phyloP scores from a whole-genome alignment of 2,329 filamentous ascomycete genomes.

The Venturia oleaginea region DNA sequence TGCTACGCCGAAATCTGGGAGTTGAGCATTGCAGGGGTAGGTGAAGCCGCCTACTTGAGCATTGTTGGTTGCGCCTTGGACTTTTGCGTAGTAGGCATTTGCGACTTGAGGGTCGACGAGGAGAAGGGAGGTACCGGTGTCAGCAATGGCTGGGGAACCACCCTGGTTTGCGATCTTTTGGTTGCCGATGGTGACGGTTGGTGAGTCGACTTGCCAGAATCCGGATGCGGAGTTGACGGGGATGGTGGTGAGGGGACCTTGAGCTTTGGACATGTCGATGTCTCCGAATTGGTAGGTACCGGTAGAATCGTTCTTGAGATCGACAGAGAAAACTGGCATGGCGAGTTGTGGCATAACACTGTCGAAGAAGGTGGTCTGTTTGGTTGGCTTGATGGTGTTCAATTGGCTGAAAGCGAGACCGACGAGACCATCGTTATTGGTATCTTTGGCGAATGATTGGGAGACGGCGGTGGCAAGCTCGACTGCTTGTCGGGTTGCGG shows the following conservation, averaged over 20 bases:
- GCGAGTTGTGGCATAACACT: conserved; percentile 54
- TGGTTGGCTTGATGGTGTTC: conserved; percentile 54
- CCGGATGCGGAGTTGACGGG: conserved; percentile 52
- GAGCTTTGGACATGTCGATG: conserved; percentile 56
- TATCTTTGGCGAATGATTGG: conserved; percentile 48
- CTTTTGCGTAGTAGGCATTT: conserved; percentile 35
- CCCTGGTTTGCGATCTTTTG: conserved; percentile 46
- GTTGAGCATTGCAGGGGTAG: conserved; percentile 33
- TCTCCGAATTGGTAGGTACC: conserved; percentile 67
- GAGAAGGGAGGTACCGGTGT: conserved; percentile 54
- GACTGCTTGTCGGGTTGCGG: conserved; percentile 53
- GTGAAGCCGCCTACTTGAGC: conserved; percentile 33
- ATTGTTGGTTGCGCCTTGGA: conserved; percentile 30
- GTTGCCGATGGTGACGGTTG: conserved; percentile 47
- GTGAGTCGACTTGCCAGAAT: conserved; percentile 60
- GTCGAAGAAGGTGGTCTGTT: conserved; percentile 66
- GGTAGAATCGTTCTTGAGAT: conserved; percentile 49
- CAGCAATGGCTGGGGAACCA: conserved; percentile 35
- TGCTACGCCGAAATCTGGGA: conserved; percentile 42
- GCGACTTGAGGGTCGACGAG: conserved; percentile 47
- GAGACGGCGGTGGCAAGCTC: conserved; percentile 56
- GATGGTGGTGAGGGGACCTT: conserved; percentile 52
- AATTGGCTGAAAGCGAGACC: conserved; percentile 58
- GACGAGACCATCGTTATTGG: conserved; percentile 58
- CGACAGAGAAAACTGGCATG: conserved; percentile 61